These are phyloP conservation scores for Epicoccum nigrum DNA, from an alignment of 2,329 filamentous ascomycete genomes.

Conservation along the genomic window DNA sequence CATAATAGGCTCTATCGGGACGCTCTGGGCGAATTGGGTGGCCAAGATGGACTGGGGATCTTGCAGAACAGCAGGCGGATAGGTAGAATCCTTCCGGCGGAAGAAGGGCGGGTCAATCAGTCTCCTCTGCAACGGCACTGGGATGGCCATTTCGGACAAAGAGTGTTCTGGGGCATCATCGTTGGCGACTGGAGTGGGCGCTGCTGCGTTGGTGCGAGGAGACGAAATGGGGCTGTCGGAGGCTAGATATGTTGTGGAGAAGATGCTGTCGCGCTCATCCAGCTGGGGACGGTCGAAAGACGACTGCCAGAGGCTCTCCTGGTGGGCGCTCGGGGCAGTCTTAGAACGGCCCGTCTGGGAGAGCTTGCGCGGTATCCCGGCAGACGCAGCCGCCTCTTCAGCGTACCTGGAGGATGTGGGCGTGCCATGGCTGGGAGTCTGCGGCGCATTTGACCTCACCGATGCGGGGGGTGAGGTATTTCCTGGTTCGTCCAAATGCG, in stretches of 20 bases:
- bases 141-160: conserved; percentile 38
- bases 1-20: conserved; percentile 28
- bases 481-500: conserved; percentile 45
- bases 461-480: conserved; percentile 49
- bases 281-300: conserved; percentile 57
- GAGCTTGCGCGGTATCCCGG: conserved; percentile 42
- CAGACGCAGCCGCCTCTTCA: conserved; percentile 15
- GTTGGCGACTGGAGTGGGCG: conserved; percentile 22
- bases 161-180: conserved; percentile 39
- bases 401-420: conserved; percentile 8
- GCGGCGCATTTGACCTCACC: conserved; percentile 47
- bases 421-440: conserved; percentile 25
- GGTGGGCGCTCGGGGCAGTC: conserved; percentile 44
- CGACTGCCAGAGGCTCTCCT: conserved; percentile 43
- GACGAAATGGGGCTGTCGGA: conserved; percentile 55
- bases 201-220: conserved; percentile 40
- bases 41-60: conserved; percentile 41
- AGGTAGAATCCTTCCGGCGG: conserved; percentile 38
- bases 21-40: conserved; percentile 41
- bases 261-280: conserved; percentile 68
- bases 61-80: conserved; percentile 31
- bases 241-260: conserved; percentile 65
- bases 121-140: conserved; percentile 39
- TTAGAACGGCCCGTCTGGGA: conserved; percentile 47
- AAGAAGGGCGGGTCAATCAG: conserved; percentile 41